phyloP scores from a whole-genome alignment of 352 stramenopile genomes.

The Globisporangium radiosum region DNA sequence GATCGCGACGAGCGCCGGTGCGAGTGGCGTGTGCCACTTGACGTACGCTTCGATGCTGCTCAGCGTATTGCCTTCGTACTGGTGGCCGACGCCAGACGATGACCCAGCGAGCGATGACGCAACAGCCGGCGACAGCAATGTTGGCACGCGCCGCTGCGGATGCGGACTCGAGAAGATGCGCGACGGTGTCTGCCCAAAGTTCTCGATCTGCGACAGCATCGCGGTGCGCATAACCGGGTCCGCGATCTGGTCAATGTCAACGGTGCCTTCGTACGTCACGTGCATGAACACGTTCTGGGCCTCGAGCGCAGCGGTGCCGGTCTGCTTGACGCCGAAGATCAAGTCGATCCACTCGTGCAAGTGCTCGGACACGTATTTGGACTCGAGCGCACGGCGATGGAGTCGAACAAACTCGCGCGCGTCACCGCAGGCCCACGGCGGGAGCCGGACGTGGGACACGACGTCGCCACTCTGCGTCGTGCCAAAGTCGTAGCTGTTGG shows the following conservation, averaged over 20 bases:
- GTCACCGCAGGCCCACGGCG: constrained; percentile 91
- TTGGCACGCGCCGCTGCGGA: constrained; percentile 50
- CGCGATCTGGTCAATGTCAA: constrained; percentile 74
- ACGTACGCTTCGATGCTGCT: constrained; percentile 63
- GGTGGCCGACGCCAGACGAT: constrained; percentile 19
- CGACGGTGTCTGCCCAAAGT: constrained; percentile 87
- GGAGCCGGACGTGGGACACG: constrained; percentile 90
- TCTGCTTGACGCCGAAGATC: constrained; percentile 96
- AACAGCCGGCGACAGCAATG: constrained; percentile 13
- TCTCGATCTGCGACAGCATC: constrained; percentile 88
- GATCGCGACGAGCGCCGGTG: constrained; percentile 59
- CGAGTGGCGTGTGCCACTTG: constrained; percentile 70
- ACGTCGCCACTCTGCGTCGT: constrained; percentile 79
- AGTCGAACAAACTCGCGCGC: constrained; percentile 93
- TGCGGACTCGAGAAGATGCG: constrained; percentile 66
- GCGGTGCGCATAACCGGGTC: constrained; percentile 89
- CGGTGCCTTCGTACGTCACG: constrained; percentile 75
- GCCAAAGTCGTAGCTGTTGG: constrained; percentile 61
- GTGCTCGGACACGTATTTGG: constrained; percentile 93
- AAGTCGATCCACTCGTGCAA: constrained; percentile 98
- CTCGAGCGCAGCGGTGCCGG: constrained; percentile 86
- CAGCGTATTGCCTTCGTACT: constrained; percentile 50
- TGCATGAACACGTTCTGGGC: constrained; percentile 92
- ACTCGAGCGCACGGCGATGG: constrained; percentile 94
- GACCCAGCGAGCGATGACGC: background rate